Conservation (phyloP, 768 basidiomycete species). For the Multifurca ochricompacta region DNA sequence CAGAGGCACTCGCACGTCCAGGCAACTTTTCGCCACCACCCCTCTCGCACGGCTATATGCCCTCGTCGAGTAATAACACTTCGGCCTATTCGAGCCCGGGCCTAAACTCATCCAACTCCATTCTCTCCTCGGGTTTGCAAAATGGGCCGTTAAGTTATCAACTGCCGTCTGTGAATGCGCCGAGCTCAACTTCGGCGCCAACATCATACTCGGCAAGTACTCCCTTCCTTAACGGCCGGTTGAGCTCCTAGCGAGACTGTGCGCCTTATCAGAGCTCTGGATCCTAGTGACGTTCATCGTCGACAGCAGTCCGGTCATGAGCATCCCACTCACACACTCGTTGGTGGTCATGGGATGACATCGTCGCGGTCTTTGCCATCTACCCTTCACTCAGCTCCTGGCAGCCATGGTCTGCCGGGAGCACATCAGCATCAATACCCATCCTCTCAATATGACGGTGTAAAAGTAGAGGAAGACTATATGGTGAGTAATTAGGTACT, state of each 20-base stretch:
- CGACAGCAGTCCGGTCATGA: constrained; percentile 66
- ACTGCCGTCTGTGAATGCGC: constrained; percentile 8
- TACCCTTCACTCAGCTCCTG: constrained; percentile 27
- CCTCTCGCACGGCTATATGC: constrained; percentile 16
- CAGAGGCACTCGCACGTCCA: constrained; percentile 20
- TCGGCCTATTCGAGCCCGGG: constrained; percentile 19
- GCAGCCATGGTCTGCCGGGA: constrained; percentile 39
- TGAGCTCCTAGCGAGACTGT: constrained; percentile 26
- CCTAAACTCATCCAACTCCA: constrained; percentile 12
- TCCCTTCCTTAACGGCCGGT: constrained; percentile 34
- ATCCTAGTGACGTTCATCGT: constrained; percentile 53
- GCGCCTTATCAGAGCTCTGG: constrained; percentile 35
- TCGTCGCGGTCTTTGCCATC: constrained; percentile 10
- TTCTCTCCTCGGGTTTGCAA: constrained; percentile 15
- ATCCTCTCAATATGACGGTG: constrained; percentile 17
- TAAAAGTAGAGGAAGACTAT: constrained; percentile 23
- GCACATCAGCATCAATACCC: constrained; percentile 17
- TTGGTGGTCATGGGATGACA: constrained; percentile 9
- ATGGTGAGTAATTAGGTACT: constrained; percentile 11
- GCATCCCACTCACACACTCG: constrained; percentile 34
- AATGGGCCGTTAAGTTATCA: constrained; percentile 15
- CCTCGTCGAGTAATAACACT: constrained; percentile 15
- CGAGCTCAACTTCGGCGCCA: constrained; percentile 20
- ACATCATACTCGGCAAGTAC: constrained; percentile 80
- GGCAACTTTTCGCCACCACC: constrained; percentile 21